A percentile compares a stretch with the other conserved stretches of the same genome.
Evolutionary conservation across 129 eudicot species (phyloP).

Genomic region (Rutidosis leptorrhynchoides): DNA sequence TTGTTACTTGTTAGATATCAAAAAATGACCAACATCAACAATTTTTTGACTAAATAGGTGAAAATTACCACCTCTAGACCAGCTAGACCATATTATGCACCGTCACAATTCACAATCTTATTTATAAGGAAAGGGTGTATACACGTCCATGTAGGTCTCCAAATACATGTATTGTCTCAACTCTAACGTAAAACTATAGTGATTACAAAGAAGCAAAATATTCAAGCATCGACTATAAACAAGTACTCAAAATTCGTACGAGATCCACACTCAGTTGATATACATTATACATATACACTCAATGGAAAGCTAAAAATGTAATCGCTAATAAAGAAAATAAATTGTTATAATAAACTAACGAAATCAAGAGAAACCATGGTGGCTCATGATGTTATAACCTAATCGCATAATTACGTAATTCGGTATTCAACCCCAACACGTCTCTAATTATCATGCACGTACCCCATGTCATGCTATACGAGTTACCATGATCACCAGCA

Average conservation of each 20-base stretch:
- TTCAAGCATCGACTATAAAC: conserved; percentile 7
- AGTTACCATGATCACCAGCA: background rate
- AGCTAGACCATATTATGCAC: conserved; percentile 1
- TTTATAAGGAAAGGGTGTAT: too few species aligned
- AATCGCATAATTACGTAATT: conserved; percentile 4
- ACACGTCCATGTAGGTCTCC: conserved; percentile 15
- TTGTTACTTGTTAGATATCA: background rate
- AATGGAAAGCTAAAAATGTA: conserved; percentile 6
- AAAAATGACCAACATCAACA: background rate
- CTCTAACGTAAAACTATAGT: background rate
- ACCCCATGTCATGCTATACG: conserved; percentile 6
- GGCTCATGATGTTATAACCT: conserved; percentile 4
- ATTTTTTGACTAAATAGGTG: background rate
- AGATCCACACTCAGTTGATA: background rate
- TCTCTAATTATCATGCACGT: conserved; percentile 2
- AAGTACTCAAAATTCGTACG: background rate
- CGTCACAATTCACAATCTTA: background rate
- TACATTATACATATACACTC: background rate
- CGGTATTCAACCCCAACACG: background rate
- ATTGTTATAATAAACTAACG: too few species aligned
- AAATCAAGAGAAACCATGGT: background rate
- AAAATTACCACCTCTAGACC: background rate
- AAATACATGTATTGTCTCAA: conserved; percentile 2
- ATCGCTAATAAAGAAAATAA: background rate
- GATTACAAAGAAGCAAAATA: background rate